Base-by-base conservation (phyloP, 306 rosid species). In the Cicer cuneatum region DNA sequence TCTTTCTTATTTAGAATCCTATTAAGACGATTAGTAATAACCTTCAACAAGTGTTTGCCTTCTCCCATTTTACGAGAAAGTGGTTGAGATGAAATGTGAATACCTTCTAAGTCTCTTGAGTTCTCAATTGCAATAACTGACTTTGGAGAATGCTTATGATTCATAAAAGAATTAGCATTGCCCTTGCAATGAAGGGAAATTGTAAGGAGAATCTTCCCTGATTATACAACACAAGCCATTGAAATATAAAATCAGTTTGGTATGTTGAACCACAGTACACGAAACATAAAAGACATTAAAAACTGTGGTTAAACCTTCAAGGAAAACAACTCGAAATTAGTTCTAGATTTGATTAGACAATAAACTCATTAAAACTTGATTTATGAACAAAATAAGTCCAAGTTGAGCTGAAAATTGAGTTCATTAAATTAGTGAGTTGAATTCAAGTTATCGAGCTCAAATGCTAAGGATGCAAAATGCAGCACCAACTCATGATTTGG, bases 191-290 rank as follows among this genome's bases (percentile, higher is more conserved):
- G 92, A 76, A 93, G 80, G 63, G 92, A 90, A 42, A 89, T 48
- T 45, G 90, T 87, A 16, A 93, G 87, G 65, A 89, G 91, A 78
- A 90, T 81, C 83, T 86, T 93, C 76, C 97, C 98, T 93, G 93
- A 69, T 85, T 13, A 47, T 19, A 72, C 39, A 58, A 54, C 24
- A 72, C 21, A 58, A 63, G 37, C 18, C 54, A 82, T 72, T 52
- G 7, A 73, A 61, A n/a, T 6, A 41, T 8, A 54, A 19, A 10
- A 60, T 45, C 18, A 64, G 68, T 11, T 29, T 12, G 38, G 5
- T 57, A 57, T 6, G 64, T 57, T 57, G 10, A 57, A 59, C 10
- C 6, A 10, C 5, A 12, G 19, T 33, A 29, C 65, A 18, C 14
- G 68, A 75, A 51, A 13, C 29, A 18, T 49, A 5, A n/a, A 18